Base-by-base conservation (phyloP, 805 yeast genomes). In the Nakazawaea pomicola region DNA sequence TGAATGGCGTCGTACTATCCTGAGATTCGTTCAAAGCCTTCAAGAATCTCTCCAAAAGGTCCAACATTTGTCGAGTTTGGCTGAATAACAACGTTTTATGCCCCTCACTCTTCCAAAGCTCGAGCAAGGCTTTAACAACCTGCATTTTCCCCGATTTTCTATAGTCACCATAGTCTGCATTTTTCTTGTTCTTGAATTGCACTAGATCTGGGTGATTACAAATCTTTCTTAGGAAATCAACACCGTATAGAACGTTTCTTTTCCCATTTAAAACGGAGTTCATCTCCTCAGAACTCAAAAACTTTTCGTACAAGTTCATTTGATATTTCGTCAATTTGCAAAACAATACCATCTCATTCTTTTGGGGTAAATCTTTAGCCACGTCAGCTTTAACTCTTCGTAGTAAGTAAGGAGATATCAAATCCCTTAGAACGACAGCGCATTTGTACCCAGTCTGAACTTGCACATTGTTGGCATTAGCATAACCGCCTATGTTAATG, bases 391-490 rank as follows among this genome's bases (percentile, higher is more conserved):
- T 93, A 58, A 93, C 80, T 37, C 99, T 67, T 49, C 99, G 67
- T 36, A 93, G 62, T 40, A 93, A 62, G 58, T 89, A 93, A 0
- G 99, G 99, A 3, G 95, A 78, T 9, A 93, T 87, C 49, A 91
- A 62, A 52, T 93, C 95, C 38, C 95, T 69, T 39, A 93, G 64
- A 2, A 91, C 81, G 4, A 90, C 93, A 0, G 99, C 99, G 65
- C 98, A 93, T 57, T 88, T 88, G 56, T 87, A 90, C 2, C 97
- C 96, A 1, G 97, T 82, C 56, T 91, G 97, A 0, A 93, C 98
- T 57, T 93, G 97, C 3, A 93, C 76, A 57, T 93, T 93, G 1
- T 95, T 80, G 0, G 99, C 98, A 64, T 91, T 93, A 1, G 99
- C 96, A 62, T 93, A 93, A 0, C 99, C 99, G n/a, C 99, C 99